These are phyloP conservation scores for Cordyceps cateniannulata DNA, from an alignment of 2,329 filamentous ascomycete genomes.

Conservation along the genomic window DNA sequence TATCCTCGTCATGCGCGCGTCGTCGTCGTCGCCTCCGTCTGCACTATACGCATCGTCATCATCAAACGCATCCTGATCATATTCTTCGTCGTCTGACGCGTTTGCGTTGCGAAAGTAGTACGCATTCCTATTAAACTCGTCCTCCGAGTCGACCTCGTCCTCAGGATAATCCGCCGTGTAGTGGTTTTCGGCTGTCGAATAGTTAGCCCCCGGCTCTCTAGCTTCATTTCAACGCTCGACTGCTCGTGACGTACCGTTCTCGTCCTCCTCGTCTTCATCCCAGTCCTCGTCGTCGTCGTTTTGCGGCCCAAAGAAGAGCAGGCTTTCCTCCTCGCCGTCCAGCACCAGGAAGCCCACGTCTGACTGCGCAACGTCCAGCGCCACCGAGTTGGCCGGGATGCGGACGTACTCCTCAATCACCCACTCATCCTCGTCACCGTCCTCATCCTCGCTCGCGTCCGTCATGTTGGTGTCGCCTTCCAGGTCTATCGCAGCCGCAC, in stretches of 20 bases:
- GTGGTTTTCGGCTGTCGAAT: constrained; percentile 61
- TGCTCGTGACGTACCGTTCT: constrained; percentile 48
- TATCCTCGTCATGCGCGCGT: constrained; percentile 32
- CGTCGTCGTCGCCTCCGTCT: constrained; percentile 32
- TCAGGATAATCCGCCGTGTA: constrained; percentile 77
- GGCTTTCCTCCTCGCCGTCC: constrained; percentile 50
- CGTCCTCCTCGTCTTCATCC: constrained; percentile 55
- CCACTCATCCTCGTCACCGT: constrained; percentile 48
- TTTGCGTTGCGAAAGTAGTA: constrained; percentile 49
- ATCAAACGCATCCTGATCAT: constrained; percentile 32
- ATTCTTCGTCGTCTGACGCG: constrained; percentile 50
- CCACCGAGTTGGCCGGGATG: constrained; percentile 46
- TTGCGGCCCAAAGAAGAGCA: constrained; percentile 54
- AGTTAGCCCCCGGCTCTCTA: constrained; percentile 12
- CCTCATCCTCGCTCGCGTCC: constrained; percentile 37
- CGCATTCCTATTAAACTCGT: constrained; percentile 43
- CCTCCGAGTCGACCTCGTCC: constrained; percentile 66
- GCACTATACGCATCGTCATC: constrained; percentile 22
- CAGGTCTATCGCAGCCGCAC: constrained; percentile 10
- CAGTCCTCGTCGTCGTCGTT: constrained; percentile 56
- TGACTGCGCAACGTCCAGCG: constrained; percentile 38
- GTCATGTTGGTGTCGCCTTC: constrained; percentile 31
- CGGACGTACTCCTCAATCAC: constrained; percentile 60
- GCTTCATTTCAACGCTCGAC: neutral
- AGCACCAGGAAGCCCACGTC: constrained; percentile 52